Conservation (phyloP, 169 alveolate genomes). For the Fabrea salina region DNA sequence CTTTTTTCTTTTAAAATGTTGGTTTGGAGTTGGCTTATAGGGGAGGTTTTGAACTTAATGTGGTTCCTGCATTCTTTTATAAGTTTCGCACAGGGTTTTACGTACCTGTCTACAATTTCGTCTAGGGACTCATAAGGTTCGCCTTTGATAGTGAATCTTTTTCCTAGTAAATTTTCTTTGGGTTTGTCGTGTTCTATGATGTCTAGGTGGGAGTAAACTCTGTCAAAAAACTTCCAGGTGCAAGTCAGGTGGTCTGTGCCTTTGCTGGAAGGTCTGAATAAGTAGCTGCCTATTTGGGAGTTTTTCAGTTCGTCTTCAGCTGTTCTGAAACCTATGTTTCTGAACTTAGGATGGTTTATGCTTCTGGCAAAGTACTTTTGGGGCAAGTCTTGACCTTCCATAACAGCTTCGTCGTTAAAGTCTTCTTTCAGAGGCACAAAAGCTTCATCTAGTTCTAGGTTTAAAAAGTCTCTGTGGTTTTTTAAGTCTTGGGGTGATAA, state of each 20-base stretch:
- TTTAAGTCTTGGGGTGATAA: constrained; percentile 36
- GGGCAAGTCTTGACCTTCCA: constrained; percentile 31
- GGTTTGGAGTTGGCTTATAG: constrained; percentile 43
- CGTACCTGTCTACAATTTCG: constrained; percentile 69
- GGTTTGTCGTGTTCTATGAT: constrained; percentile 66
- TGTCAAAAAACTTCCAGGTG: constrained; percentile 64
- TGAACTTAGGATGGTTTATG: constrained; percentile 57
- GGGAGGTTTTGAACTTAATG: constrained; percentile 45
- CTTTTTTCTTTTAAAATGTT: constrained; percentile 52
- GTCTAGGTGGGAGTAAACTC: constrained; percentile 65
- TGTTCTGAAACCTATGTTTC: constrained; percentile 53
- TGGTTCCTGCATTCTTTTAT: constrained; percentile 47
- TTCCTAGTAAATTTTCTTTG: constrained; percentile 57
- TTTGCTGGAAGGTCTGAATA: constrained; percentile 70
- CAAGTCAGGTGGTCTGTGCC: constrained; percentile 71
- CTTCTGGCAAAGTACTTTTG: constrained; percentile 58
- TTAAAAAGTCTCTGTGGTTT: constrained; percentile 43
- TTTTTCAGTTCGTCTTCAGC: constrained; percentile 46
- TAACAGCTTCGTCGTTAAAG: constrained; percentile 43
- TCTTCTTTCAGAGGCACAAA: constrained; percentile 51
- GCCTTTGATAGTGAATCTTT: constrained; percentile 49
- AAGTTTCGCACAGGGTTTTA: constrained; percentile 54
- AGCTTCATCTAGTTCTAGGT: constrained; percentile 24
- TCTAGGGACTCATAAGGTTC: constrained; percentile 60
- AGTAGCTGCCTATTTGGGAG: constrained; percentile 63